Percentiles rank a stretch among this genome's conserved stretches.
phyloP scores from a whole-genome alignment of 768 basidiomycete species.

The Leucogyrophana mollusca region DNA sequence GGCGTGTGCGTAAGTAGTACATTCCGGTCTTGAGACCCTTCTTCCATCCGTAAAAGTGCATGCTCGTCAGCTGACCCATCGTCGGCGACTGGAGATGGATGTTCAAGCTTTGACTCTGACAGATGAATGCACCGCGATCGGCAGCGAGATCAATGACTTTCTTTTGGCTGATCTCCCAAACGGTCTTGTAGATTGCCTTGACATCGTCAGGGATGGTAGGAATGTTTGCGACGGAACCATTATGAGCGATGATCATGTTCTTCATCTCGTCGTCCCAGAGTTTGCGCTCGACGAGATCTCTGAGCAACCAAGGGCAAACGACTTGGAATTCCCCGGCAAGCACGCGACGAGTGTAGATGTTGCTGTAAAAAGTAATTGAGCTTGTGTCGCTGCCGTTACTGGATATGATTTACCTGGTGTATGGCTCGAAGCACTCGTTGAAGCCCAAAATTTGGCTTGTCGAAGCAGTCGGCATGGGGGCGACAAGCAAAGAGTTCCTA shows the following conservation, averaged over 20 bases:
- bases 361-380: constrained; percentile 47
- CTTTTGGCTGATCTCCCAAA: constrained; percentile 99
- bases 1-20: constrained; percentile 95
- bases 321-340: constrained; percentile 99
- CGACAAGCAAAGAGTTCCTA: constrained; percentile 85
- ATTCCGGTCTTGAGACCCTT: constrained; percentile 98
- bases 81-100: constrained; percentile 90
- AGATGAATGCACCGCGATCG: constrained; percentile 98
- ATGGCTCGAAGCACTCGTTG: constrained; percentile 99
- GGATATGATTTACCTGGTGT: constrained; percentile 68
- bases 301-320: constrained; percentile 98
- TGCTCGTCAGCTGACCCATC: constrained; percentile 87
- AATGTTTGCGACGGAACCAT: constrained; percentile 86
- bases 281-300: constrained; percentile 91
- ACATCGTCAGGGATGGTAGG: constrained; percentile 85
- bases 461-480: constrained; percentile 99
- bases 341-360: constrained; percentile 98
- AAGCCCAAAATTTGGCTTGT: constrained; percentile 97
- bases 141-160: constrained; percentile 96
- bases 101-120: constrained; percentile 93
- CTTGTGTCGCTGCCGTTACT: neutral
- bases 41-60: constrained; percentile 99
- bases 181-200: constrained; percentile 99
- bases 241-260: constrained; percentile 97
- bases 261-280: constrained; percentile 99